Conservation (phyloP, 345 rosid genomes). For the Camelina sativa region DNA sequence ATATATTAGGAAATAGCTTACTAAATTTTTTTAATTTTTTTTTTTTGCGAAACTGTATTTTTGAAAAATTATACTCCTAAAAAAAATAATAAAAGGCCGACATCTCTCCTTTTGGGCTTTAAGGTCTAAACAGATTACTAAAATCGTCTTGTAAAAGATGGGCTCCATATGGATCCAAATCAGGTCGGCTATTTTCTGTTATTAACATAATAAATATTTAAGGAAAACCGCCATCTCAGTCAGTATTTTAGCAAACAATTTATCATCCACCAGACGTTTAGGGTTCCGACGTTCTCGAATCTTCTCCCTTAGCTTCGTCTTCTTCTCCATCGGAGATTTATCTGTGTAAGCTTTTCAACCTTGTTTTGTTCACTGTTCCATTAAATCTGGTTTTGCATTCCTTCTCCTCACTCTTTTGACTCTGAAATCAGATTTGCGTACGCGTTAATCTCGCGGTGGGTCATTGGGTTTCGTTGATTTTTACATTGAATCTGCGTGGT, state of each 20-base stretch:
- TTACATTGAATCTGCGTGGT: slow-evolving; percentile 4
- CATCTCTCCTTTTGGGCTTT: slow-evolving; percentile 14
- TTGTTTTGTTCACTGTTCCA: neutral
- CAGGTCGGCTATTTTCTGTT: neutral
- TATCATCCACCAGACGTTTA: slow-evolving; percentile 16
- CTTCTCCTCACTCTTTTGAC: neutral
- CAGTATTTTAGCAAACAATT: slow-evolving; percentile 5
- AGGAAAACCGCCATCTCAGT: slow-evolving; percentile 24
- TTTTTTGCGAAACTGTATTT: neutral
- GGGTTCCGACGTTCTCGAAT: slow-evolving; percentile 43
- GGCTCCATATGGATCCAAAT: slow-evolving; percentile 13
- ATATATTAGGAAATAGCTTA: neutral
- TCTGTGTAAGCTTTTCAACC: slow-evolving; percentile 16
- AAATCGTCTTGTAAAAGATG: neutral
- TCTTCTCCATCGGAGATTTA: slow-evolving; percentile 28
- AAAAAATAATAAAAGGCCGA: neutral
- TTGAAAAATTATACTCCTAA: neutral
- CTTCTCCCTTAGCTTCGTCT: slow-evolving; percentile 29
- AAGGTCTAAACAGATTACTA: neutral
- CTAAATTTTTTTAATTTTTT: no score
- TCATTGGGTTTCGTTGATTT: neutral
- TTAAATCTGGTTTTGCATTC: slow-evolving; percentile 9
- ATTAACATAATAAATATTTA: neutral
- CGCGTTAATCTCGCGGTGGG: neutral
- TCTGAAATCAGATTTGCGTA: slow-evolving; percentile 28